These are phyloP conservation scores for Calonectria naviculata DNA, from an alignment of 2,329 filamentous ascomycete species.

Conservation along the genomic window DNA sequence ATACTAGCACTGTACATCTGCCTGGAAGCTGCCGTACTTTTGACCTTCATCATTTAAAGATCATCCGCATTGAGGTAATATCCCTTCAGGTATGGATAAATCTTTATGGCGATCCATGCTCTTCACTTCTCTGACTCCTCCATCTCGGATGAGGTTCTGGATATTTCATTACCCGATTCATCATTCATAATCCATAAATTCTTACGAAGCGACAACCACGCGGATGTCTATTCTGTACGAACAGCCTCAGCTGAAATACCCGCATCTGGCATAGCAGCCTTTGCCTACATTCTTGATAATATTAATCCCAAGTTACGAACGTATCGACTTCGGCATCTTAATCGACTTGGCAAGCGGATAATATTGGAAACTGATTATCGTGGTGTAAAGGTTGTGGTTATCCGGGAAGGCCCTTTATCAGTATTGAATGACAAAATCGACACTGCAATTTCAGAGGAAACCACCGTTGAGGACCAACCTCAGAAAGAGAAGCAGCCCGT, in stretches of 20 bases:
- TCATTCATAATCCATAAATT: neutral
- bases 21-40: neutral
- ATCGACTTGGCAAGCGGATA: neutral
- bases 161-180: neutral
- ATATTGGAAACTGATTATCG: neutral
- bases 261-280: neutral
- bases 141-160: neutral
- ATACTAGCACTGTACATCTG: neutral
- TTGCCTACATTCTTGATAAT: neutral
- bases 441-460: neutral
- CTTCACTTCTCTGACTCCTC: neutral
- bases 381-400: neutral
- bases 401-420: neutral
- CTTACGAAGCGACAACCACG: neutral
- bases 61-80: neutral
- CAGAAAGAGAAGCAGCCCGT: neutral
- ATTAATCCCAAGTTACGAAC: neutral
- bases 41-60: neutral
- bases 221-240: neutral
- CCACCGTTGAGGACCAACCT: neutral
- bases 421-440: neutral
- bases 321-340: neutral
- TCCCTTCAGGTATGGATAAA: neutral
- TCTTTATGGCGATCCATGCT: neutral
- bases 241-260: neutral